These are phyloP conservation scores for Wickerhamomyces sp. DNA, from an alignment of 1,139 yeast species.

Conservation along the genomic window DNA sequence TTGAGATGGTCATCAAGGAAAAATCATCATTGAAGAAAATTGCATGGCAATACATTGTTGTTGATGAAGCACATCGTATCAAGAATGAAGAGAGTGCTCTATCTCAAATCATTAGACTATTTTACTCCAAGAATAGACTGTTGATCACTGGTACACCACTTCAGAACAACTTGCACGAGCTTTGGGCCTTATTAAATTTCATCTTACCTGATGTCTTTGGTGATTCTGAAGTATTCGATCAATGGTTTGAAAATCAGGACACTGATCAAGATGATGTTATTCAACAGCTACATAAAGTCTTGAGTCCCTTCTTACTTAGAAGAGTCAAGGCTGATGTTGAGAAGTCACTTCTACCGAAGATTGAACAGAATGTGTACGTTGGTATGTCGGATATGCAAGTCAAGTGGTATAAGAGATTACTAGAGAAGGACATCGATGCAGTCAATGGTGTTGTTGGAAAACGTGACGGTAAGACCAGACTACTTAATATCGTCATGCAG, in stretches of 20 bases:
- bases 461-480: conserved; percentile 84
- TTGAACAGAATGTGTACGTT: conserved; percentile 82
- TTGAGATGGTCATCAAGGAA: conserved; percentile 89
- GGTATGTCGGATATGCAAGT: conserved; percentile 96
- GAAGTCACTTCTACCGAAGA: conserved; percentile 82
- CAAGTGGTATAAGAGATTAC: conserved; percentile 80
- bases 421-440: conserved; percentile 94
- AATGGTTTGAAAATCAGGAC: conserved; percentile 63
- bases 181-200: conserved; percentile 92
- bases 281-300: conserved; percentile 77
- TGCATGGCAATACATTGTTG: conserved; percentile 90
- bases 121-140: conserved; percentile 78
- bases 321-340: conserved; percentile 93
- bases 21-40: conserved; percentile 74
- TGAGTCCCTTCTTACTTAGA: conserved; percentile 83
- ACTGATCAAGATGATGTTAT: conserved; percentile 71
- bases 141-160: conserved; percentile 94
- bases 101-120: conserved; percentile 83
- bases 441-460: conserved; percentile 90
- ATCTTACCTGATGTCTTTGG: conserved; percentile 92
- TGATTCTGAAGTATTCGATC: conserved; percentile 83
- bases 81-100: conserved; percentile 89
- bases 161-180: conserved; percentile 89
- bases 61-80: conserved; percentile 96
- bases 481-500: conserved; percentile 94